Percentiles rank a stretch among this genome's conserved stretches.
Evolutionary conservation across 2,329 filamentous ascomycete genomes (phyloP).

Genomic region (Diplodia corticola): DNA sequence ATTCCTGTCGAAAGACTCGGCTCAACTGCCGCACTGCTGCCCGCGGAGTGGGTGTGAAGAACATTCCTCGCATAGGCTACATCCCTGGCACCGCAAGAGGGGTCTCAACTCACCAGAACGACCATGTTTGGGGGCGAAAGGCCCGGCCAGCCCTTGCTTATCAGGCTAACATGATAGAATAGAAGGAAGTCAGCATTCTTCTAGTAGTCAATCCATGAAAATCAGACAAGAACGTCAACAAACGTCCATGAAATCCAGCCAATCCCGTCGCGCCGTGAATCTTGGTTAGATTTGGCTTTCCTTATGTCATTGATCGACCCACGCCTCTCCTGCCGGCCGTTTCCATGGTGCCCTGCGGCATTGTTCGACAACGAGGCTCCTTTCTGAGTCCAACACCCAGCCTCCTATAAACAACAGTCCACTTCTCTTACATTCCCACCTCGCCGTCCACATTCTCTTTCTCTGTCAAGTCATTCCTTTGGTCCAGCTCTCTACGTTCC

Average conservation of each 20-base stretch:
- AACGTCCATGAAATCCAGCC: constrained; percentile 21
- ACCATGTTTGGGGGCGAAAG: constrained; percentile 31
- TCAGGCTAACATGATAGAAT: constrained; percentile 35
- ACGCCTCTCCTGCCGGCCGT: constrained; percentile 24
- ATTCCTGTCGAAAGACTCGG: constrained; percentile 24
- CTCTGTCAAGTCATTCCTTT: constrained; percentile 45
- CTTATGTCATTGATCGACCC: constrained; percentile 24
- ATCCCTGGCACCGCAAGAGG: constrained; percentile 37
- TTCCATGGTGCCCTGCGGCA: constrained; percentile 22
- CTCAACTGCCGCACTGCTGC: constrained; percentile 16
- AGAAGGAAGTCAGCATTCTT: constrained; percentile 25
- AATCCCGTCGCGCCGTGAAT: constrained; percentile 22
- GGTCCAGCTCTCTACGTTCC: constrained; percentile 46
- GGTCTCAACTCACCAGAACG: constrained; percentile 35
- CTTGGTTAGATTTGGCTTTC: constrained; percentile 18
- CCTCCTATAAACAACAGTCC: constrained; percentile 23
- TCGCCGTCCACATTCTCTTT: constrained; percentile 36
- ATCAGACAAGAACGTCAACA: constrained; percentile 23
- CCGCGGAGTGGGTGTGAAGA: constrained; percentile 22
- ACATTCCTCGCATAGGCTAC: constrained; percentile 26
- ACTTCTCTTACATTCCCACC: constrained; percentile 36
- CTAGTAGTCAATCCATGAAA: constrained; percentile 24
- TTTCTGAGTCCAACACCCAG: constrained; percentile 23
- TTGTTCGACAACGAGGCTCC: constrained; percentile 22
- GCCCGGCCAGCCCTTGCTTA: constrained; percentile 39